A percentile compares a stretch with the other conserved stretches of the same genome.
phyloP scores from a whole-genome alignment of 192 early-diverging fungal species.

The Rhizophlyctis rosea region DNA sequence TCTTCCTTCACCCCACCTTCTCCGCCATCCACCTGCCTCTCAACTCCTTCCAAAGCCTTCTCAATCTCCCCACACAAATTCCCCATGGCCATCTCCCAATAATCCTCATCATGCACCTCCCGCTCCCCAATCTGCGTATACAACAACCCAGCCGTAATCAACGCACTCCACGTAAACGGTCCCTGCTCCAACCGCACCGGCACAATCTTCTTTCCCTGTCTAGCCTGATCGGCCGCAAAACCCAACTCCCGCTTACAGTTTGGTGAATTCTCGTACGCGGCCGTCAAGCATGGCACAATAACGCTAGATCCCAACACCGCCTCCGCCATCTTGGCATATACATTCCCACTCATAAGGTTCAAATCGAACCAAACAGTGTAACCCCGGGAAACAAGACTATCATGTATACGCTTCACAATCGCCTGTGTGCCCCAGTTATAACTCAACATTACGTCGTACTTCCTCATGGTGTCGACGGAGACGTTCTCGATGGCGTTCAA shows the following conservation, averaged over 20 bases:
- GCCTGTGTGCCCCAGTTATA: slow-evolving; percentile 14
- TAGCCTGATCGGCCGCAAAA: slow-evolving; percentile 36
- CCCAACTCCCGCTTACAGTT: slow-evolving; percentile 39
- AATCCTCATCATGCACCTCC: not conserved
- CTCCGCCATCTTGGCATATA: slow-evolving; percentile 38
- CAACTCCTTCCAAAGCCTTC: slow-evolving; percentile 3
- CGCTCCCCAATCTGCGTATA: slow-evolving; percentile 22
- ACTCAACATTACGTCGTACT: slow-evolving; percentile 20
- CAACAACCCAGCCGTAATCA: slow-evolving; percentile 35
- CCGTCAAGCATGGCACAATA: slow-evolving; percentile 28
- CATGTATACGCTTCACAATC: slow-evolving; percentile 3
- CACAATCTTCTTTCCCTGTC: slow-evolving; percentile 34
- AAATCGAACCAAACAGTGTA: slow-evolving; percentile 6
- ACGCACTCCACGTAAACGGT: slow-evolving; percentile 36
- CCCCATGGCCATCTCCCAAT: slow-evolving; percentile 27
- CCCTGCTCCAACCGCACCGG: slow-evolving; percentile 35
- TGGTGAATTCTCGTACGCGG: slow-evolving; percentile 30
- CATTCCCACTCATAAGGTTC: slow-evolving; percentile 32
- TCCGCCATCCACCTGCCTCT: not conserved
- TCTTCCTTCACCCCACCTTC: not conserved
- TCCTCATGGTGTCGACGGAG: not conserved
- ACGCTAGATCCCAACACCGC: slow-evolving; percentile 32
- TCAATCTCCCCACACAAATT: slow-evolving; percentile 18
- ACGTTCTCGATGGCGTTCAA: slow-evolving; percentile 11
- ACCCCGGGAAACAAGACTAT: slow-evolving; percentile 7